Percentiles rank a stretch among this genome's conserved stretches.
phyloP scores from a whole-genome alignment of 1,284 basidiomycete genomes.

The Tylopilus orsonianus region DNA sequence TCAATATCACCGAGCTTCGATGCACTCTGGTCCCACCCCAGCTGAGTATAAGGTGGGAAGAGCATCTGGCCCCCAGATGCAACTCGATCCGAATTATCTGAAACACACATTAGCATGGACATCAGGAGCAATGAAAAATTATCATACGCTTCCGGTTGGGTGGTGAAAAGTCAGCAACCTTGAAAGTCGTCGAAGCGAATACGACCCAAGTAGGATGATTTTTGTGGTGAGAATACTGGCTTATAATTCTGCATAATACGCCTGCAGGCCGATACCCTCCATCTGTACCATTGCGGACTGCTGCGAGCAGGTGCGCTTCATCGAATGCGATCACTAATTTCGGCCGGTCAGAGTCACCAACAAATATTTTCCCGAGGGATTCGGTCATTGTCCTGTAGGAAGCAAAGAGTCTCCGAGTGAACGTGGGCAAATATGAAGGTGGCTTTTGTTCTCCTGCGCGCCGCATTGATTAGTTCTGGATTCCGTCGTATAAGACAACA shows the following conservation, averaged over 20 bases:
- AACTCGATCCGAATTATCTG: constrained; percentile 8
- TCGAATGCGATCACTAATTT: constrained; percentile 10
- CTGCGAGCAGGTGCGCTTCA: constrained; percentile 2
- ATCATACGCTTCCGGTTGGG: constrained; percentile 5
- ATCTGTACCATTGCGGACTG: neutral
- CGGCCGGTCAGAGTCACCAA: neutral
- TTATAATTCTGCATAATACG: constrained; percentile 3
- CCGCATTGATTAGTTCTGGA: neutral
- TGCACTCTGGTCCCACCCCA: neutral
- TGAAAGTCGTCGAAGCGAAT: constrained; percentile 17
- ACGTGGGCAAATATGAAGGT: neutral
- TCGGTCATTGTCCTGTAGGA: neutral
- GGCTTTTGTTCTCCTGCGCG: neutral
- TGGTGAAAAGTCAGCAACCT: constrained; percentile 7
- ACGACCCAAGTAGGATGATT: constrained; percentile 12
- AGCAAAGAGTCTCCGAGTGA: neutral
- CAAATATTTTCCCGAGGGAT: neutral
- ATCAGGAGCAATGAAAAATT: neutral
- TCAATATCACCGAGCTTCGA: neutral
- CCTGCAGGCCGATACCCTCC: constrained; percentile 4
- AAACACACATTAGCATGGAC: neutral
- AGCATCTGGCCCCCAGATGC: neutral
- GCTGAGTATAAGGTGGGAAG: constrained; percentile 1
- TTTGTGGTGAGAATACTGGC: neutral
- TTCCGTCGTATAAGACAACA: no score